These are phyloP conservation scores for Meyerozyma athensensis DNA, from an alignment of 1,139 yeast genomes.

Conservation along the genomic window DNA sequence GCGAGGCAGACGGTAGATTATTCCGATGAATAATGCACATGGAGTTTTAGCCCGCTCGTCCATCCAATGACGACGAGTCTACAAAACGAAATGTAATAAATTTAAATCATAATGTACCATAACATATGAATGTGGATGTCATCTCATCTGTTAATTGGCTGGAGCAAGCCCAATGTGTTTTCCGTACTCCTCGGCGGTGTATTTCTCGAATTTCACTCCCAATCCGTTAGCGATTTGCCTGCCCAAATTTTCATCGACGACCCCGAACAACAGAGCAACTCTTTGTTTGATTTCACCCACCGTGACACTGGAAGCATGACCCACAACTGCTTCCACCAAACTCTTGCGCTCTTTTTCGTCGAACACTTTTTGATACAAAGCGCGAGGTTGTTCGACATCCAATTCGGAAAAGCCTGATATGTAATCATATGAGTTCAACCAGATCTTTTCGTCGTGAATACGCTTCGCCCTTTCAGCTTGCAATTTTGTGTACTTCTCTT, in stretches of 20 bases:
- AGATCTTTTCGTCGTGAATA: slow-evolving; percentile 32
- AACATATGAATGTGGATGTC: background rate
- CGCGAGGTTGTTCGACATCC: slow-evolving; percentile 43
- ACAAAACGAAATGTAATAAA: background rate
- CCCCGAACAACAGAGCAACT: slow-evolving; percentile 38
- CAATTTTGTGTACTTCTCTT: slow-evolving; percentile 21
- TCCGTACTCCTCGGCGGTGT: slow-evolving; percentile 23
- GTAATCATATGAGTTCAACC: slow-evolving; percentile 33
- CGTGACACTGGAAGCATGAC: slow-evolving; percentile 31
- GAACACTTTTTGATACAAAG: slow-evolving; percentile 33
- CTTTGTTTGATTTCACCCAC: slow-evolving; percentile 26
- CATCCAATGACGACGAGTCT: background rate
- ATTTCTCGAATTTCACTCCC: slow-evolving; percentile 25
- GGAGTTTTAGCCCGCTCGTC: too few species aligned
- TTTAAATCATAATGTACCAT: too few species aligned
- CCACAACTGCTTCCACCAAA: slow-evolving; percentile 32
- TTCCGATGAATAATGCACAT: too few species aligned
- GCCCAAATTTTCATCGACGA: slow-evolving; percentile 30
- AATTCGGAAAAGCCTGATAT: slow-evolving; percentile 36
- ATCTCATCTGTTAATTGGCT: background rate
- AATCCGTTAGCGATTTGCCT: slow-evolving; percentile 29
- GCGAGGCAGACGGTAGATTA: slow-evolving; percentile 65
- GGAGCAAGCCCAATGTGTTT: slow-evolving; percentile 14
- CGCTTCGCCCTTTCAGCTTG: slow-evolving; percentile 21
- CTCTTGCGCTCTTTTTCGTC: slow-evolving; percentile 24